Base-by-base conservation (phyloP, 2,329 filamentous ascomycete genomes). In the Aspergillus novofumigatus region DNA sequence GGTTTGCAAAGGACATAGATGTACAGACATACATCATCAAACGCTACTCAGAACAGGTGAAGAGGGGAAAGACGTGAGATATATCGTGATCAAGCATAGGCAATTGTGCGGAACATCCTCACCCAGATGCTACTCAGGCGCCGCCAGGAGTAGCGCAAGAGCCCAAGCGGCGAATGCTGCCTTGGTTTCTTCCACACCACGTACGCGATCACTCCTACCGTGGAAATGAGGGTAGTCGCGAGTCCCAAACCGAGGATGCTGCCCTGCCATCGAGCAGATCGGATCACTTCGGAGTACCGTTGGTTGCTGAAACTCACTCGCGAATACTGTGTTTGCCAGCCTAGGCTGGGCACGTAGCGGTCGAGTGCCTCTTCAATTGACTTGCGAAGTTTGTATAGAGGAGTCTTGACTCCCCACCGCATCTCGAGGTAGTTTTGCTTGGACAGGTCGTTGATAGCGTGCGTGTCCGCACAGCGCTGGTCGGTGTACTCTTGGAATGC, bases 291-390 rank as follows among this genome's bases (percentile, higher is more conserved):
- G 0, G 89, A 90, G 73, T 99, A 99, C 21, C 90, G 80, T 76
- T 96, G 89, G 67, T 96, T 97, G 58, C 91, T 91, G 72, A 99
- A 99, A 64, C 92, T 96, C 8, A 99, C 88, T 21, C 93, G 83
- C 0, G 89, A 86, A 71, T 99, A 99, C 76, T 96, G 91, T 1
- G 94, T 99, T 69, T 88, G 86, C 87, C 93, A 97, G 0, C 93
- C 94, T 11, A 92, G 75, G 26, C 81, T 77, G 0, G 94, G 94
- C 2, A 95, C 69, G 65, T 89, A 87, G 14, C 89, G 83, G 53
- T 88, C 90, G 53, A 97, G 78, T 35, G 83, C 84, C 77, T 99
- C 94, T 70, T 99, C 94, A 14, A 97, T 78, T 62, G 80, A 86
- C 75, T 99, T 99, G 55, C 94, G 85, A 9, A 94, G 72, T 35